A percentile compares a stretch with the other conserved stretches of the same genome.
These are phyloP conservation scores for Sungouiozyma ichnusensis DNA, from an alignment of 805 yeast species.

Conservation along the genomic window DNA sequence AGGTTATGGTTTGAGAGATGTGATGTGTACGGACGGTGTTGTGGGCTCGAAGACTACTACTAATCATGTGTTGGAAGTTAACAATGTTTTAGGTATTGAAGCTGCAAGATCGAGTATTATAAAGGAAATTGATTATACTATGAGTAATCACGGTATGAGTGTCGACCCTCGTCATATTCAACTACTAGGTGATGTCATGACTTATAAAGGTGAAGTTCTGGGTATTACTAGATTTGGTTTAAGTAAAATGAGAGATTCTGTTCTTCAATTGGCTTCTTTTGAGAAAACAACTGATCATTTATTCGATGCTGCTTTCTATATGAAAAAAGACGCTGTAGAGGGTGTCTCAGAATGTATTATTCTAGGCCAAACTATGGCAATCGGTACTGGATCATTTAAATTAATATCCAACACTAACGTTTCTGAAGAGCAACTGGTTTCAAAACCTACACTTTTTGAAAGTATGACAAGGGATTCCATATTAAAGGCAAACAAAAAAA, in stretches of 20 bases:
- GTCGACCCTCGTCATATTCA: constrained; percentile 99
- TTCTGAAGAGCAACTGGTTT: constrained; percentile 34
- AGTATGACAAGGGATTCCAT: constrained; percentile 24
- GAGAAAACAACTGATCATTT: constrained; percentile 98
- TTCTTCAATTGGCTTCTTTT: constrained; percentile 89
- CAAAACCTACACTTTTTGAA: constrained; percentile 39
- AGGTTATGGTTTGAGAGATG: constrained; percentile 93
- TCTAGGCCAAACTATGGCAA: constrained; percentile 92
- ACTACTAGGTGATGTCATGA: constrained; percentile 95
- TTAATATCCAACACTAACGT: constrained; percentile 51
- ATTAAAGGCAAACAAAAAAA: constrained; percentile 2
- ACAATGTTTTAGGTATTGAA: constrained; percentile 87
- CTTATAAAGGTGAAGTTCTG: constrained; percentile 94
- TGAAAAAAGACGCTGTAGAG: constrained; percentile 91
- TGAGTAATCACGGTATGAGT: constrained; percentile 99
- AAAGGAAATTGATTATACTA: constrained; percentile 90
- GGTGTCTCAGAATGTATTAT: constrained; percentile 98
- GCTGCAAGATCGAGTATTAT: constrained; percentile 93
- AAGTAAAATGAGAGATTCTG: constrained; percentile 97
- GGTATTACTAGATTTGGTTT: constrained; percentile 97
- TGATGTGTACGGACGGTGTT: constrained; percentile 96
- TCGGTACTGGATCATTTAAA: constrained; percentile 96
- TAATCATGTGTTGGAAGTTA: constrained; percentile 86
- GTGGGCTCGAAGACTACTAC: constrained; percentile 79
- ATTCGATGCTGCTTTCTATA: constrained; percentile 95